Evolutionary conservation across 2,329 filamentous ascomycete species (phyloP), one percentile per base, ranked within the genome.

Genomic region (Colletotrichum kahawae): DNA sequence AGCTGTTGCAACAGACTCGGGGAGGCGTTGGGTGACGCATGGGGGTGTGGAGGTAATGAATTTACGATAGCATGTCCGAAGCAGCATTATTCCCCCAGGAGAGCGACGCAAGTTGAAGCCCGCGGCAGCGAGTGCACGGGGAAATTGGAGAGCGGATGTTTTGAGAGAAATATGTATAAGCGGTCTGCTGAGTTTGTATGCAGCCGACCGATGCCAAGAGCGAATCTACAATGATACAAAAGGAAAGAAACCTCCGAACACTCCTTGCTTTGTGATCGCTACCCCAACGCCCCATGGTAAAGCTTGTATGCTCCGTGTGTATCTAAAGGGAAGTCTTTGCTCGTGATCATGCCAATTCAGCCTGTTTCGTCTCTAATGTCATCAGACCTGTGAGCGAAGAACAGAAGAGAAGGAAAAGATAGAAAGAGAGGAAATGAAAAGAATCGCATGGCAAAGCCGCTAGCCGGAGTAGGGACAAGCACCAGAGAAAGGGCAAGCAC

Each of bases 401-500:
- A n/a, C n/a, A 48, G 18, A n/a, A n/a, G 18, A 48, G 38, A 21
- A 21, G 9, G 18, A 5, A 21, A 6, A 48, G 38, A n/a, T n/a
- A 43, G 38, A 48, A n/a, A 48, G 18, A 48, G 38, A 18, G 12
- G n/a, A 48, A n/a, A 9, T 48, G 38, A 48, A 48, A 48, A 21
- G 38, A 4, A n/a, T n/a, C 38, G 38, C 18, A 18, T 18, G 38
- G 18, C 38, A 21, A 48, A 48, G 38, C 38, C 18, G 38, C 38
- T 48, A 48, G 18, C 38, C 43, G 43, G 43, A 21, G 43, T 51
- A 51, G 43, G 43, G 10, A 51, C 43, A 51, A 24, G 43, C 43
- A 31, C 67, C 65, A 16, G 75, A 76, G 34, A 77, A 77, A 16
- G 76, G 76, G 33, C 76, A 77, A 7, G 48, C 67, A 2, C 59